A percentile compares a stretch with the other conserved stretches of the same genome.
These are phyloP conservation scores for Saksenaea vasiformis DNA, from an alignment of 371 early-diverging fungal genomes.

Conservation along the genomic window DNA sequence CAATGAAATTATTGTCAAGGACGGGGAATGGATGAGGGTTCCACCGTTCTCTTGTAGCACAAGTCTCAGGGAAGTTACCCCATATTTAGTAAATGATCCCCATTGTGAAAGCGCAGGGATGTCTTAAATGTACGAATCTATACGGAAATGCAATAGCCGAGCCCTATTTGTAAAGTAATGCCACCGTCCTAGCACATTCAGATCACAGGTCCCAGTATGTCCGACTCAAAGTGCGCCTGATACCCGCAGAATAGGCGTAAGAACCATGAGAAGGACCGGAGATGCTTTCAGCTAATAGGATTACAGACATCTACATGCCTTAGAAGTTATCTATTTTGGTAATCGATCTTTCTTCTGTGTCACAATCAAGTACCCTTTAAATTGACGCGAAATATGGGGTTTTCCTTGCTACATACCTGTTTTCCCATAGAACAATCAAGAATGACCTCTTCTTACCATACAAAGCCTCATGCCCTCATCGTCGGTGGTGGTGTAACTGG, in stretches of 20 bases:
- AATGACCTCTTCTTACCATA: not conserved
- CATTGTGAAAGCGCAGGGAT: not conserved
- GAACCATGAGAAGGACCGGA: not conserved
- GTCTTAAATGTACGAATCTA: not conserved
- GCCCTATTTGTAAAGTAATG: not conserved
- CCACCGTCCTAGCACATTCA: not conserved
- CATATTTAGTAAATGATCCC: not conserved
- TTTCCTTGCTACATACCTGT: not conserved
- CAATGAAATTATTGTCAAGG: not conserved
- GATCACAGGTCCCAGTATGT: not conserved
- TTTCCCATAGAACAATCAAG: not conserved
- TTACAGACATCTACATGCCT: too few relatives aligned
- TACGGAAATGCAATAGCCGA: not conserved
- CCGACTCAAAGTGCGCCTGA: not conserved
- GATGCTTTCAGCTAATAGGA: too few relatives aligned
- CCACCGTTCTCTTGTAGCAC: not conserved
- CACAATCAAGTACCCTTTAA: not conserved
- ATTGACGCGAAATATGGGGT: not conserved
- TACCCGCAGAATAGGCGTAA: not conserved
- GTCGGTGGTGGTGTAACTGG: not conserved
- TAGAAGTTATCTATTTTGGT: too few relatives aligned
- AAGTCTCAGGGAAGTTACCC: not conserved
- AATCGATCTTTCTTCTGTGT: not conserved
- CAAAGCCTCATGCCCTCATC: not conserved
- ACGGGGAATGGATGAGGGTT: not conserved